Evolutionary conservation across 2,329 filamentous ascomycete species (phyloP), one percentile per base, ranked within the genome.

Genomic region (Aurifilum marmelostoma): DNA sequence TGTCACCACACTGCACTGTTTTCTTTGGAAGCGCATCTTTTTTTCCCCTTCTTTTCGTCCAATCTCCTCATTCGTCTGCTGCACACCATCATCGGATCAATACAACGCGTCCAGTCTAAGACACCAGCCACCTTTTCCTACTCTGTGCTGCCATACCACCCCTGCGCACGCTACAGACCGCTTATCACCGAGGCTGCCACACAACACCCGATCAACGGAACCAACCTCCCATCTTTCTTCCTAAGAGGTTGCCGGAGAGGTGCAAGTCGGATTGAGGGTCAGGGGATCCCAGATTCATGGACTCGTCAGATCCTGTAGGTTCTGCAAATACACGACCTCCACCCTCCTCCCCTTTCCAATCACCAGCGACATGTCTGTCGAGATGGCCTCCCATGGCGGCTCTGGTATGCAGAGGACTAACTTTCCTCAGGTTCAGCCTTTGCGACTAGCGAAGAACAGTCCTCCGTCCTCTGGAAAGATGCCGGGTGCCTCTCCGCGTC

Each of bases 401-500:
- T 24, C 41, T 50, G 58, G 29, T n/a, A 29, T n/a, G n/a, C 60
- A 64, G 63, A 52, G 60, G 43, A 24, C 67, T 68, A 54, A 71
- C 70, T 60, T 43, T 66, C 62, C 24, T 60, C 78, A 93, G 90
- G 89, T 93, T 75, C 89, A 91, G 80, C 92, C 92, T 76, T 82
- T 95, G 82, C 91, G 91, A 81, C 93, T 95, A 76, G 90, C 90
- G 81, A 94, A 93, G 82, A 87, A 81, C 76, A 87, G 85, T 66
- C 89, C 90, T 70, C 88, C 91, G 59, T 80, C 90, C 70, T 88
- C 91, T 59, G 80, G 83, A 76, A 94, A 90, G 79, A 87, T 88
- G 83, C 77, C 83, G 67, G 85, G 83, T 78, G 84, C 86, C 75
- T 81, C 86, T 67, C 87, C 90, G 77, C 89, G 92, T 75, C 92